Base-by-base conservation (phyloP, 2,329 filamentous ascomycete genomes). In the Nigrospora sphaerica region DNA sequence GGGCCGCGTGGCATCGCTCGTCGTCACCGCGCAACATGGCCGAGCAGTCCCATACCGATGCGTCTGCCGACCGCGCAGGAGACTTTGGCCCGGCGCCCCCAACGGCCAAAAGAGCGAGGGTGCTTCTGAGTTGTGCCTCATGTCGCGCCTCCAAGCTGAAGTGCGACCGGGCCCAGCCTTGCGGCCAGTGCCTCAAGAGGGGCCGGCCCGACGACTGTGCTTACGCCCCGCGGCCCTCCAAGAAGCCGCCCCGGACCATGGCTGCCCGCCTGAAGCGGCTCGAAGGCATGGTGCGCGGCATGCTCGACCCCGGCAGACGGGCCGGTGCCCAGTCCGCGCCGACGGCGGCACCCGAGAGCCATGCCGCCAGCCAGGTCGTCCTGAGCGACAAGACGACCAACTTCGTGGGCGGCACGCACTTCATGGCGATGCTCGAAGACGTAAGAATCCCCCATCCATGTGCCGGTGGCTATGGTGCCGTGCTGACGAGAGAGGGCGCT, bases 391-490 rank as follows among this genome's bases (percentile, higher is more conserved):
- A 62, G 43, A 67, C 65, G 11, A 71, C 69, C 37, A 76, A 71
- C 5, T 81, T 79, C 52, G 71, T 81, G 5, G 78, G 78, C 1
- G 77, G 77, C 4, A 81, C 78, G 39, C 77, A 81, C 49, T 80
- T 77, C 52, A 74, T 80, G 65, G 78, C 78, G 2, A 79, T 81
- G 60, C 61, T 81, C 12, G 74, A 81, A 55, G 75, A 81, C 64
- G 77, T 80, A 53, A 68, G 72, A 62, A 62, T 37, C 18, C 18
- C 14, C 32, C 39, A 39, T 18, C 35, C 35, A 32, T 38, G 32
- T 34, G 18, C n/a, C 14, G 6, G 7, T 36, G 17, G n/a, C 16
- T 23, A 12, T 4, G 23, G 23, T 28, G 23, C 23, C 23, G 23
- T 28, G 7, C 23, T 44, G n/a, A 50, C 28, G 19, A 42, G 16